Evolutionary conservation across 345 rosid genomes (phyloP).

Genomic region (Pugionium dolabratum): DNA sequence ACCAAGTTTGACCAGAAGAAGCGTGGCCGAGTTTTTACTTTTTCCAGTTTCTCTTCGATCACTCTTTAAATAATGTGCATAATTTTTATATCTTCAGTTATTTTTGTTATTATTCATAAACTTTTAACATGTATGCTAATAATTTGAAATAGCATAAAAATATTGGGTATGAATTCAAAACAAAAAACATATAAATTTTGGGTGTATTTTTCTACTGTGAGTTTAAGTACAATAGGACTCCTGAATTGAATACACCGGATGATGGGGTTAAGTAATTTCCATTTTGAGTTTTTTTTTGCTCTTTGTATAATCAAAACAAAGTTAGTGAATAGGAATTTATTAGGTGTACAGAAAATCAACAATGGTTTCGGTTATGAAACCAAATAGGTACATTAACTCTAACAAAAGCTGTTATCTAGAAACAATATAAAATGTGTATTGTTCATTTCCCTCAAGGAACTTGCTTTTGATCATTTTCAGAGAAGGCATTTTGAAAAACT

Average conservation of each 20-base stretch:
- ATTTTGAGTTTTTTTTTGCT: neutral
- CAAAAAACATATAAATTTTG: neutral
- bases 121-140: too few relatives aligned
- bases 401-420: constrained; percentile 15
- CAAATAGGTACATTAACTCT: constrained; percentile 13
- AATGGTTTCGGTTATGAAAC: neutral
- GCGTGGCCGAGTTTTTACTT: neutral
- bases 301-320: constrained; percentile 6
- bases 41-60: neutral
- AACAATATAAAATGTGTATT: constrained; percentile 2
- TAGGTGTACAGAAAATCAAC: neutral
- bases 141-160: too few relatives aligned
- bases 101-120: too few relatives aligned
- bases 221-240: neutral
- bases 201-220: neutral
- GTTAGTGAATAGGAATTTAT: constrained; percentile 6
- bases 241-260: neutral
- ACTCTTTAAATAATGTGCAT: neutral
- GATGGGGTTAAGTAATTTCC: neutral
- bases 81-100: too few relatives aligned
- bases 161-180: neutral
- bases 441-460: constrained; percentile 13
- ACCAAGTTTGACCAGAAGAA: constrained; percentile 33
- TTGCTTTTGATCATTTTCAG: constrained; percentile 22
- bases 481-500: constrained; percentile 8